Base-by-base conservation (phyloP, 805 yeast species). In the Saccharomycopsis vini region DNA sequence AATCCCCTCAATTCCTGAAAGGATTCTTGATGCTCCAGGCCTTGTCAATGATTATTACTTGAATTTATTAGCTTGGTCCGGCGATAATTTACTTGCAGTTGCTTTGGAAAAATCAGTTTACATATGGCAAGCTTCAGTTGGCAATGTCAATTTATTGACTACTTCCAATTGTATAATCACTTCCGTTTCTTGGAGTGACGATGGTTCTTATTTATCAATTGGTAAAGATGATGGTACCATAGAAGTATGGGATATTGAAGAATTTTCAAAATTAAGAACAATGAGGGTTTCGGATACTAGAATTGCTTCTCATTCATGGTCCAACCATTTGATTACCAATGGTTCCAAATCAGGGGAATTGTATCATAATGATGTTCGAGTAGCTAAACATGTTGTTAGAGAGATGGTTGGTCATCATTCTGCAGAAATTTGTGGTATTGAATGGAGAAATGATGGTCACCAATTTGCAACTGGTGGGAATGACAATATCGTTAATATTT, bases 21-120 rank as follows among this genome's bases (percentile, higher is more conserved):
- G 95, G 50, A 95, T 92, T 1, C 68, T 92, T 33, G 98, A 92
- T 63, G 98, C 97, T 0, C 98, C 98, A 0, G 96, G 95, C 0
- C 72, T 89, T 46, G 72, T 81, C 19, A 95, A 92, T 61, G 98
- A 92, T 64, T 92, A 88, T 61, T 92, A 90, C 60, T 69, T 88
- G 43, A 88, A 88, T 57, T 67, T 90, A 33, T 61, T 92, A 42
- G 77, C 88, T 49, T 92, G 98, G 97, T 88, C 96, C 5, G 66
- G 67, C 51, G 76, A 79, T 24, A 87, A 90, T 60, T 67, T 80
- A 36, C 67, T 92, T 26, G 97, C 95, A 1, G 83, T 92, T 56
- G 98, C 95, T 1, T 67, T 92, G 40, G 95, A 82, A 44, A 77
- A 75, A 45, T 70, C 82, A 3, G 83, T 92, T 12, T 92, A 90